Base-by-base conservation (phyloP, 2,329 filamentous ascomycete species). In the Clathrospora elynae region DNA sequence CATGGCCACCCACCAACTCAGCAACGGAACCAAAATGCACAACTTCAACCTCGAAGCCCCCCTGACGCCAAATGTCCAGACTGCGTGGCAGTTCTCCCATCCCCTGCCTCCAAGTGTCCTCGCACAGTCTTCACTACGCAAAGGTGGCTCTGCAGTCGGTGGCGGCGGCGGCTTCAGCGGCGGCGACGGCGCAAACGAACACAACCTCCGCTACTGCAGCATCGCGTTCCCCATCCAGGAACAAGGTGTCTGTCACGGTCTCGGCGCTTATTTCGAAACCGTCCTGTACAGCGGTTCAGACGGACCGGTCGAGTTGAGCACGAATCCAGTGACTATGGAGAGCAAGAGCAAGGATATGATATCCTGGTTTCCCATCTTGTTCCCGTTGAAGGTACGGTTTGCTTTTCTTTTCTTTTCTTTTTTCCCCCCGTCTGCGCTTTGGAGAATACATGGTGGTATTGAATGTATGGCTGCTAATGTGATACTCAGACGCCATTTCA, bases 311-410 rank as follows among this genome's bases (percentile, higher is more conserved):
- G 92, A 97, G 74, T 79, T 99, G 46, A 95, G 90, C 62, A 99
- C 88, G 3, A 87, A 96, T 61, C 95, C 93, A 0, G 87, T 95
- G 53, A 88, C 86, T 19, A 97, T 99, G 73, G 89, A 93, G 42
- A 75, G 76, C 43, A 97, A 97, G 81, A 96, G 90, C 77, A 87
- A 87, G 65, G 91, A 95, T 61, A 99, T 99, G 95, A 95, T 96
- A 53, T 95, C 89, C 41, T 99, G 93, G 93, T 99, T 99, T 68
- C 93, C 93, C 1, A 97, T 99, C 19, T 96, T 92, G 74, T 99
- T 99, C 66, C 93, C 95, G 0, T 74, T 99, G 10, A 95, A 93
- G 83, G 90, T 91, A 76, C n/a, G n/a, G n/a, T n/a, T n/a, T 63
- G 81, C 43, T 33, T 6, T 25, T 28, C 6, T 5, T 24, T 20